These are phyloP conservation scores for Citrullus colocynthis DNA, from an alignment of 306 rosid species.

Conservation along the genomic window DNA sequence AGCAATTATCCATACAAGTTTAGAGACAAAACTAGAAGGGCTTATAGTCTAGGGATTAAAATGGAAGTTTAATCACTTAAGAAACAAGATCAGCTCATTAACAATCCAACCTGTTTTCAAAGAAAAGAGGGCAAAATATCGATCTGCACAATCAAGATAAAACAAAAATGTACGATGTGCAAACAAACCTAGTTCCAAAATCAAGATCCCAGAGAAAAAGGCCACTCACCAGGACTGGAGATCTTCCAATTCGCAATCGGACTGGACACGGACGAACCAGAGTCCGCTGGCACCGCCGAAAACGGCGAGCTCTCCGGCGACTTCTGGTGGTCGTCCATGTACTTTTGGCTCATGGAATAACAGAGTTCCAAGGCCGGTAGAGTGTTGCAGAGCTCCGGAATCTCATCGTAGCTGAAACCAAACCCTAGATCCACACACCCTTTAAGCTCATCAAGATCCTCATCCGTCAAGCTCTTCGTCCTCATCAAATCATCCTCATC, in stretches of 20 bases:
- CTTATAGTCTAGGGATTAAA: background rate
- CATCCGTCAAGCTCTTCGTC: conserved; percentile 68
- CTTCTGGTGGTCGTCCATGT: conserved; percentile 39
- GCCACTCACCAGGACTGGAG: conserved; percentile 65
- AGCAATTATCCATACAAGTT: background rate
- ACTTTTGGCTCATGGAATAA: conserved; percentile 74
- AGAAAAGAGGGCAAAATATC: background rate
- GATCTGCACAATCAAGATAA: background rate
- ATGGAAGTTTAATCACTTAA: background rate
- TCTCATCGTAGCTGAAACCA: conserved; percentile 79
- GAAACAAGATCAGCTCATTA: background rate
- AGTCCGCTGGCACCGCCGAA: conserved; percentile 1
- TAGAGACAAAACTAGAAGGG: background rate
- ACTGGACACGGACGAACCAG: conserved; percentile 27
- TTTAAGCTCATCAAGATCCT: conserved; percentile 76
- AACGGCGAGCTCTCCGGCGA: conserved; percentile 28
- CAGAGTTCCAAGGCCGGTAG: conserved; percentile 78
- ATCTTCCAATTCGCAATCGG: conserved; percentile 73
- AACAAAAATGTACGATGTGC: background rate
- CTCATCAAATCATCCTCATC: conserved; percentile 44
- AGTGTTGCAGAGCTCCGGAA: conserved; percentile 79
- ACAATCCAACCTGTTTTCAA: background rate
- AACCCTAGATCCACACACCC: conserved; percentile 86
- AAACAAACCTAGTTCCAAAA: background rate
- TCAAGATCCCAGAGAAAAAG: background rate